These are phyloP conservation scores for Isochrysis galbana DNA, from an alignment of 78 protist species.

Conservation along the genomic window DNA sequence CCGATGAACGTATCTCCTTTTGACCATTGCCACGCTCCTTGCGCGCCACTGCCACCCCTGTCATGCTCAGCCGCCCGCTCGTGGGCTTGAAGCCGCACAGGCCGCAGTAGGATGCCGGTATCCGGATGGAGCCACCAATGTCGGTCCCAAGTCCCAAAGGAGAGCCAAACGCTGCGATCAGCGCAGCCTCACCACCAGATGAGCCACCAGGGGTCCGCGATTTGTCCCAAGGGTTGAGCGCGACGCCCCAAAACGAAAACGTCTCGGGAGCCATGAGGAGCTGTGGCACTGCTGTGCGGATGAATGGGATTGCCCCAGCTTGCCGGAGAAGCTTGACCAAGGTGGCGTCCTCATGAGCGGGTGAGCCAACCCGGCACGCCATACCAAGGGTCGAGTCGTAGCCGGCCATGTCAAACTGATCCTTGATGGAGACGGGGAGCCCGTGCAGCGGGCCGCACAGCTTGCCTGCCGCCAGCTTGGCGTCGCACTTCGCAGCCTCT, in stretches of 20 bases:
- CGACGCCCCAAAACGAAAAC: constrained; percentile 27
- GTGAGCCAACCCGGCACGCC: not conserved
- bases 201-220: constrained; percentile 71
- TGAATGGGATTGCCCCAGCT: constrained; percentile 36
- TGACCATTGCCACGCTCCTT: not conserved
- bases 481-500: not conserved
- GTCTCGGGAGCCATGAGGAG: not conserved
- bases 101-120: constrained; percentile 73
- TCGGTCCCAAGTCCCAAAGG: constrained; percentile 68
- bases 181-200: constrained; percentile 57
- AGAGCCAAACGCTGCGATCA: constrained; percentile 52
- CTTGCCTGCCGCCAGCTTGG: not conserved
- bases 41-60: not conserved
- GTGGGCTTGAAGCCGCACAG: constrained; percentile 44
- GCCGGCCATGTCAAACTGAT: not conserved
- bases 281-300: constrained; percentile 33
- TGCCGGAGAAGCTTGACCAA: not conserved
- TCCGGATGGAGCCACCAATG: constrained; percentile 75
- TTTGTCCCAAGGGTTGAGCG: constrained; percentile 57
- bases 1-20: not conserved
- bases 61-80: not conserved
- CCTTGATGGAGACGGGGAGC: constrained; percentile 31
- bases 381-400: not conserved
- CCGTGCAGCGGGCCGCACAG: not conserved
- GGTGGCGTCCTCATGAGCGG: not conserved